Evolutionary conservation across 305 asterid species (phyloP), one percentile per base, ranked within the genome.

Genomic region (Fraxinus floribunda): DNA sequence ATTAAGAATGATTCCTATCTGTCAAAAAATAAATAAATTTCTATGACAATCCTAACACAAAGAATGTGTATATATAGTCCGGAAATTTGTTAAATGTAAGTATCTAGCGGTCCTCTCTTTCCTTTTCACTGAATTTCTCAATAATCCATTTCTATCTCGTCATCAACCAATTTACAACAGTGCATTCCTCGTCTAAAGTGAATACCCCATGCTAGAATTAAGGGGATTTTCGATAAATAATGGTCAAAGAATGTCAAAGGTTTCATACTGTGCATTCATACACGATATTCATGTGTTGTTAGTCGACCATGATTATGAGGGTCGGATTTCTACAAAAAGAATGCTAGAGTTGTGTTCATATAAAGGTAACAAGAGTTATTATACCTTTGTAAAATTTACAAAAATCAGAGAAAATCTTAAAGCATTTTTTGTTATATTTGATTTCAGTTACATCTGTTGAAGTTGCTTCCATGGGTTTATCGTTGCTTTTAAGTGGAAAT

Each of bases 381-480:
- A 2, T 24, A n/a, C 3, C 16, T 20, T 76, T 16, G 49, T 39
- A 32, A 34, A 44, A 46, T 76, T 9, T 18, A 22, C 13, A 18
- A 62, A 22, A 22, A 62, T 62, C 26, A 29, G n/a, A 24, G 36
- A 66, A 66, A 9, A 49, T 66, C n/a, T 26, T 26, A 9, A 26
- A 26, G n/a, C 32, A 8, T 16, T 24, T 62, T 62, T 62, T 62
- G 26, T 24, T 9, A 2, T 62, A 0, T 60, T 44, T 11, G 18
- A 36, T 77, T 22, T 8, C 26, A 79, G 81, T 79, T 62, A 79
- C 81, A 62, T 16, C 20, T 36, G 76, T 62, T 62, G 75, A 79
- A 5, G 30, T 60, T 29, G 86, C 86, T 7, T 74, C 80, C 3
- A 20, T 52, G 38, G 86, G 83, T 15, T n/a, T 83, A 18, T 11